Evolutionary conservation across 2,329 filamentous ascomycete species (phyloP).

Genomic region (Fusarium sarcochroum): DNA sequence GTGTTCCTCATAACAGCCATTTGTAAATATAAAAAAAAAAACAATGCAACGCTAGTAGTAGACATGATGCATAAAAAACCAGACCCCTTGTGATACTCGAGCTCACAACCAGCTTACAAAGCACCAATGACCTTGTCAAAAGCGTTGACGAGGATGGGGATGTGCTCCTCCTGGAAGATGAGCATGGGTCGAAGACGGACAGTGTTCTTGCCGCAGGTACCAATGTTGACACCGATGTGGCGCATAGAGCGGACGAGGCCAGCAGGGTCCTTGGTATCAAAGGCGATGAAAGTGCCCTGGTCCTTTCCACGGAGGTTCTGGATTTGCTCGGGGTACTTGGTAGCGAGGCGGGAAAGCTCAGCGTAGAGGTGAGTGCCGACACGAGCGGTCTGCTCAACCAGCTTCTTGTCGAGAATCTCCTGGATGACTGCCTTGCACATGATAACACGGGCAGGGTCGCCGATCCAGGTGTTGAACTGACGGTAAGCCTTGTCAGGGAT

Average conservation of each 20-base stretch:
- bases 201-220: conserved; percentile 78
- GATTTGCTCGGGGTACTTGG: conserved; percentile 78
- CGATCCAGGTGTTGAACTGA: conserved; percentile 92
- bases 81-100: conserved; percentile 15
- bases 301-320: conserved; percentile 82
- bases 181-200: conserved; percentile 85
- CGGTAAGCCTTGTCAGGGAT: conserved; percentile 86
- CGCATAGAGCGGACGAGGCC: conserved; percentile 80
- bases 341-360: conserved; percentile 73
- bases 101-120: conserved; percentile 41
- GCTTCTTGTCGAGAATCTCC: conserved; percentile 77
- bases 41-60: conserved; percentile 48
- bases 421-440: conserved; percentile 84
- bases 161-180: conserved; percentile 82
- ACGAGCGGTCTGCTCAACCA: conserved; percentile 75
- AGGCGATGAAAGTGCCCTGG: conserved; percentile 84
- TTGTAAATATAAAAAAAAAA: conserved; percentile 33
- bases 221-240: conserved; percentile 80
- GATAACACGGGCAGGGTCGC: conserved; percentile 82
- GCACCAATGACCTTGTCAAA: conserved; percentile 50
- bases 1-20: conserved; percentile 28
- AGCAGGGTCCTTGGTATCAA: conserved; percentile 79
- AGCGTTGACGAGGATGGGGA: conserved; percentile 48
- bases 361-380: conserved; percentile 78
- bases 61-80: conserved; percentile 43